Evolutionary conservation across 169 alveolate genomes (phyloP).

Genomic region (Besnoitia besnoiti): DNA sequence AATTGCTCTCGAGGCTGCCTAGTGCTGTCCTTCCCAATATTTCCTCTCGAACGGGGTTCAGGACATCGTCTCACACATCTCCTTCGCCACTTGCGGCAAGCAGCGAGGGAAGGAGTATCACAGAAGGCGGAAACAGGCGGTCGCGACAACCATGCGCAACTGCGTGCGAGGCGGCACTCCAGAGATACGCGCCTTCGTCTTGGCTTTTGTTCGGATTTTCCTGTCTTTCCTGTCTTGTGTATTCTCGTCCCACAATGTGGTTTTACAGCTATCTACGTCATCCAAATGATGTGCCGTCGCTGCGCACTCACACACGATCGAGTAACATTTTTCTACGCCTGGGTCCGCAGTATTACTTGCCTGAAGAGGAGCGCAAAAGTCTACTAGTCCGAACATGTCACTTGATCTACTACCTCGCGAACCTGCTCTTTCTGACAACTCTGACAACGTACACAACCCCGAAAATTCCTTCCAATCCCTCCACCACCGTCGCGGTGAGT

Average conservation of each 20-base stretch:
- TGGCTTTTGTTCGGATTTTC: background rate
- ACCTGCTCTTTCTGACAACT: background rate
- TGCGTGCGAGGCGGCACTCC: no score
- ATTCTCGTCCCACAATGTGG: slow-evolving; percentile 29
- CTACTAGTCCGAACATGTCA: background rate
- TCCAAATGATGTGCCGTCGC: slow-evolving; percentile 38
- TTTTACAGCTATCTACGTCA: background rate
- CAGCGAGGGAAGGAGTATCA: no score
- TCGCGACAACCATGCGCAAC: no score
- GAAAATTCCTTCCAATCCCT: background rate
- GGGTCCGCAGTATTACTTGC: slow-evolving; percentile 36
- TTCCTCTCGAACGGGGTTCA: no score
- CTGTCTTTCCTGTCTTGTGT: background rate
- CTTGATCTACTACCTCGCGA: slow-evolving; percentile 4
- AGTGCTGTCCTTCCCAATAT: background rate
- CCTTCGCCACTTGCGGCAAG: no score
- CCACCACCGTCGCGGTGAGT: background rate
- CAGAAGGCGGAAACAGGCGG: no score
- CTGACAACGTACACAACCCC: background rate
- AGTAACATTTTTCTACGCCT: slow-evolving; percentile 24
- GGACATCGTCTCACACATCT: no score
- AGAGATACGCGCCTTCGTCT: no score
- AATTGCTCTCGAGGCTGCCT: background rate
- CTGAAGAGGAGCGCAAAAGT: slow-evolving; percentile 25
- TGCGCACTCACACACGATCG: slow-evolving; percentile 15